These are phyloP conservation scores for Calvatia gigantea DNA, from an alignment of 768 basidiomycete genomes.

Conservation along the genomic window DNA sequence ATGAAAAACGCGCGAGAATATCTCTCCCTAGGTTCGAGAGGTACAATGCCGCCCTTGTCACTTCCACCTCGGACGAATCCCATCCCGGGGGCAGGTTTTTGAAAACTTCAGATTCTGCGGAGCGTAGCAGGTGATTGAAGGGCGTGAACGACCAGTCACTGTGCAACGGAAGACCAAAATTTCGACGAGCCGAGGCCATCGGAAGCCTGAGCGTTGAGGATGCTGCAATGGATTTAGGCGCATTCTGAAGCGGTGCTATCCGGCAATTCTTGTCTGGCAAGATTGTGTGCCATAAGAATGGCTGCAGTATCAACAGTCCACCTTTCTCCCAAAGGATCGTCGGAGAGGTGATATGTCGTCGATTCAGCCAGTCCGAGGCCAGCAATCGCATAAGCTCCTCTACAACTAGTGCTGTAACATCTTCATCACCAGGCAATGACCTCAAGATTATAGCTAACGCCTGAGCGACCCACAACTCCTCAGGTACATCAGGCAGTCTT, in stretches of 20 bases:
- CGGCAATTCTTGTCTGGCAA: conserved; percentile 35
- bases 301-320: conserved; percentile 47
- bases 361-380: conserved; percentile 36
- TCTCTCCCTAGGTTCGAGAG: conserved; percentile 51
- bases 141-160: conserved; percentile 70
- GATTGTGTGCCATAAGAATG: conserved; percentile 55
- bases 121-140: conserved; percentile 76
- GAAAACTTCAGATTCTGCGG: conserved; percentile 69
- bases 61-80: conserved; percentile 77
- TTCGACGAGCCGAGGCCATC: conserved; percentile 20
- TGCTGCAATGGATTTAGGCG: conserved; percentile 51
- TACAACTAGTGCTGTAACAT: conserved; percentile 41
- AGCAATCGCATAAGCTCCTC: conserved; percentile 34
- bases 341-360: conserved; percentile 34
- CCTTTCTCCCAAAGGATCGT: conserved; percentile 46
- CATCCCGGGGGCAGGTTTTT: conserved; percentile 62
- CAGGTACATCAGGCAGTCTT: conserved; percentile 48
- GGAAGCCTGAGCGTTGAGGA: conserved; percentile 54
- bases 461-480: conserved; percentile 65
- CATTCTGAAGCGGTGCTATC: conserved; percentile 49
- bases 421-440: conserved; percentile 76
- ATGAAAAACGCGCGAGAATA: conserved; percentile 37
- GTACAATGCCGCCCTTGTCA: conserved; percentile 66
- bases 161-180: conserved; percentile 42
- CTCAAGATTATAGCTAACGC: conserved; percentile 52